Conservation (phyloP, 2,329 filamentous ascomycete species). For the Penicillium sp. region DNA sequence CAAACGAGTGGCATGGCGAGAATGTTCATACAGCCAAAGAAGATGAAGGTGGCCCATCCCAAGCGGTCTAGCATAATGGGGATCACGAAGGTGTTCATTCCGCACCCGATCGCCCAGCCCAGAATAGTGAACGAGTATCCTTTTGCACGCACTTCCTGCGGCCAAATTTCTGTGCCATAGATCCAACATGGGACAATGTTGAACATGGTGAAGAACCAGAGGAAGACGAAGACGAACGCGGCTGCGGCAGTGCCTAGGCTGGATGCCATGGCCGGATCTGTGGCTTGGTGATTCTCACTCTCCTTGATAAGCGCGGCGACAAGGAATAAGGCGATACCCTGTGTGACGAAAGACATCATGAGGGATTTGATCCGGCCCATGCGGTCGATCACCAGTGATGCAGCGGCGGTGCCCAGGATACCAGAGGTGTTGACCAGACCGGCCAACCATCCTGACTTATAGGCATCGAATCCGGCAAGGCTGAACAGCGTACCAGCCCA, state of each 20-base stretch:
- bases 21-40: slow-evolving; percentile 32
- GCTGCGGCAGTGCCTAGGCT: slow-evolving; percentile 22
- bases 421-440: slow-evolving; percentile 28
- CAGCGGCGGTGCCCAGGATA: slow-evolving; percentile 28
- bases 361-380: slow-evolving; percentile 19
- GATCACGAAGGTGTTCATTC: slow-evolving; percentile 30
- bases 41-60: slow-evolving; percentile 32
- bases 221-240: slow-evolving; percentile 56
- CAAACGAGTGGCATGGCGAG: slow-evolving; percentile 13
- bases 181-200: slow-evolving; percentile 63
- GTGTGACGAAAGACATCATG: slow-evolving; percentile 24
- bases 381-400: slow-evolving; percentile 30
- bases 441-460: slow-evolving; percentile 28
- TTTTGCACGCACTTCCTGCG: slow-evolving; percentile 54
- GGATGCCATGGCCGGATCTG: slow-evolving; percentile 13
- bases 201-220: slow-evolving; percentile 64
- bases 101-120: slow-evolving; percentile 50
- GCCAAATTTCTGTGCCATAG: slow-evolving; percentile 49
- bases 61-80: slow-evolving; percentile 31
- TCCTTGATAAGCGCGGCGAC: slow-evolving; percentile 26
- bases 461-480: slow-evolving; percentile 24
- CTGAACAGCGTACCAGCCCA: slow-evolving; percentile 33
- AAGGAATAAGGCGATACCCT: slow-evolving; percentile 24
- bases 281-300: slow-evolving; percentile 18
- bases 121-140: slow-evolving; percentile 54